A percentile compares a stretch with the other conserved stretches of the same genome.
These are phyloP conservation scores for Spinacia oleracea DNA, from an alignment of 179 eudicot species.

Conservation along the genomic window DNA sequence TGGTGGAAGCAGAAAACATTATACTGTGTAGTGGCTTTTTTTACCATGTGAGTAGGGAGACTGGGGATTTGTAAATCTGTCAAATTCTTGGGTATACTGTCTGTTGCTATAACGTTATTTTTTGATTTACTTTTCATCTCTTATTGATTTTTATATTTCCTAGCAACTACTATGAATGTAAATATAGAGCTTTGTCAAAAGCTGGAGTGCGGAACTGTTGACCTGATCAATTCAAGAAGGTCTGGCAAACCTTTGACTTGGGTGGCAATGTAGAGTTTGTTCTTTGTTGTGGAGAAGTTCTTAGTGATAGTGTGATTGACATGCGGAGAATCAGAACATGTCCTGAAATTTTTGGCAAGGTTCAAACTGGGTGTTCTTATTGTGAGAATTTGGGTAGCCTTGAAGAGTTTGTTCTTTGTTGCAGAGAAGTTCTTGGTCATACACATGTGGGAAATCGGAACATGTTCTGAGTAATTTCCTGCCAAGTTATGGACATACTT, in stretches of 20 bases:
- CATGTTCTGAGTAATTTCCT: not conserved
- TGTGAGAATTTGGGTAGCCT: no score
- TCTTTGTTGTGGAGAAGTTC: no score
- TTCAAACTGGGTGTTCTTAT: no score
- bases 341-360: no score
- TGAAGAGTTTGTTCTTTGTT: not conserved
- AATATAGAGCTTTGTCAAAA: not conserved
- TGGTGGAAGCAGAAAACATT: not conserved
- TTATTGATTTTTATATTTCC: not conserved
- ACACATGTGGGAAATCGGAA: not conserved
- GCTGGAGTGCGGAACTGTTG: not conserved
- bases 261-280: constrained; percentile 2
- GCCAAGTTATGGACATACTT: not conserved
- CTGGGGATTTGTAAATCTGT: not conserved
- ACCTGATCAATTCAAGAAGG: not conserved
- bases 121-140: not conserved
- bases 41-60: not conserved
- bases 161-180: not conserved
- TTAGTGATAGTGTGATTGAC: not conserved
- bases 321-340: not conserved
- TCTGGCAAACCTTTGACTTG: not conserved
- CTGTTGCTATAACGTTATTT: not conserved
- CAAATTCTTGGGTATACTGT: no score
- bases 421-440: not conserved
- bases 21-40: not conserved